Evolutionary conservation across 1,284 basidiomycete species (phyloP).

Genomic region (Sporisorium iseilematis-ciliati): DNA sequence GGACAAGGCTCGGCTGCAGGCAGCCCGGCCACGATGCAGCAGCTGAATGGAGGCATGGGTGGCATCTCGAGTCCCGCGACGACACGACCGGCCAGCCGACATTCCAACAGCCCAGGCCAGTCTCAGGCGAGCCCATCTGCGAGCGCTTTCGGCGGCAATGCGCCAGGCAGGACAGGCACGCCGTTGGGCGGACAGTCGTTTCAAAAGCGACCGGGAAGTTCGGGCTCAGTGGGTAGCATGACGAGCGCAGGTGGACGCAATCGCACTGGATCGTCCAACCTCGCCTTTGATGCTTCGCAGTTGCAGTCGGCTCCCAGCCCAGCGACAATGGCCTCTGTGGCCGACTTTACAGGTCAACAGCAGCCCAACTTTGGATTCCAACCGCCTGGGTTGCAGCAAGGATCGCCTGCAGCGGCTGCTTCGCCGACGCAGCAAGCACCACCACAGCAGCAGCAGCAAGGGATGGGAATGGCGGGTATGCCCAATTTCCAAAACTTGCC

Average conservation of each 20-base stretch:
- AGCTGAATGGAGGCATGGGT: constrained; percentile 24
- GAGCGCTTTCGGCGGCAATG: constrained; percentile 13
- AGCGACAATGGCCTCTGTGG: constrained; percentile 20
- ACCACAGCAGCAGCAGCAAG: constrained; percentile 25
- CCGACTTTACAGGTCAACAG: constrained; percentile 25
- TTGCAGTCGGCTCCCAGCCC: constrained; percentile 37
- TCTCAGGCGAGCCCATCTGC: constrained; percentile 30
- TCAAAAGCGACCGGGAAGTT: constrained; percentile 39
- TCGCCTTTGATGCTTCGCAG: constrained; percentile 37
- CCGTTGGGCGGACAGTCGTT: constrained; percentile 22
- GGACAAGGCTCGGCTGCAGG: constrained; percentile 10
- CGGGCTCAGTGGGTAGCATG: constrained; percentile 43
- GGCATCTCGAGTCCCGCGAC: constrained; percentile 21
- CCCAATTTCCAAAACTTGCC: constrained; percentile 47
- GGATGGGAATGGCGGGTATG: constrained; percentile 24
- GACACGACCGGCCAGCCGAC: constrained; percentile 25
- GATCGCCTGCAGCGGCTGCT: constrained; percentile 16
- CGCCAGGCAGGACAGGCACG: constrained; percentile 23
- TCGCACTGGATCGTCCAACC: constrained; percentile 33
- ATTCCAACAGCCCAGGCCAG: constrained; percentile 36
- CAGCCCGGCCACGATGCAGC: constrained; percentile 27
- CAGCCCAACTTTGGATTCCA: constrained; percentile 34
- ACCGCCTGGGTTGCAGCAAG: constrained; percentile 25
- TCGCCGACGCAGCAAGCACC: constrained; percentile 23
- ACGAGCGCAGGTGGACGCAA: constrained; percentile 33